Percentiles rank a stretch among this genome's conserved stretches.
These are phyloP conservation scores for Paraurostyla sp. DNA, from an alignment of 73 alveolate genomes.

Conservation along the genomic window DNA sequence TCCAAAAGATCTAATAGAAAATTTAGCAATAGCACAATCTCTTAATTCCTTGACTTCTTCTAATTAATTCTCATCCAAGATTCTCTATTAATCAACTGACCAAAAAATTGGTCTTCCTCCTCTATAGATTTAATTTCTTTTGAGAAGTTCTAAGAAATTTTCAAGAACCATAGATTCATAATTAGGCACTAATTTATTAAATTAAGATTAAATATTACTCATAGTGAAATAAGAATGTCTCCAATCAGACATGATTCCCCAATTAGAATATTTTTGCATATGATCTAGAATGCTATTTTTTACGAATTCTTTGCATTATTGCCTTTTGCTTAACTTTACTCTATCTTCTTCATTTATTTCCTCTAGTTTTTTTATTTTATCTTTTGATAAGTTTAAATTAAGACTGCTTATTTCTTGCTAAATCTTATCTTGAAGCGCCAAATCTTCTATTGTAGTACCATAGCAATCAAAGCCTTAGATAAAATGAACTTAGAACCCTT, in stretches of 20 bases:
- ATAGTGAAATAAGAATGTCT: slow-evolving; percentile 62
- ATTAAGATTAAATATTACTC: not conserved
- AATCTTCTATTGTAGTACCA: slow-evolving; percentile 65
- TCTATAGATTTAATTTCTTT: slow-evolving; percentile 38
- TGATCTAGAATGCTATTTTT: slow-evolving; percentile 40
- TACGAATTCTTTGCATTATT: slow-evolving; percentile 46
- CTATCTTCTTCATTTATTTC: not conserved
- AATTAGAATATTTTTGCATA: slow-evolving; percentile 31
- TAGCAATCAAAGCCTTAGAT: slow-evolving; percentile 70
- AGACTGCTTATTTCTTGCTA: not conserved
- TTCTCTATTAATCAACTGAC: slow-evolving; percentile 68
- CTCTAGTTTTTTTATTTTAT: not conserved
- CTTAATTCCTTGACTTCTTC: slow-evolving; percentile 39
- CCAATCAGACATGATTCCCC: slow-evolving; percentile 81
- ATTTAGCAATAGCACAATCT: slow-evolving; percentile 54
- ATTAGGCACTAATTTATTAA: slow-evolving; percentile 43
- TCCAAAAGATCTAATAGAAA: slow-evolving; percentile 41
- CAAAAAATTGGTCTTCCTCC: slow-evolving; percentile 62
- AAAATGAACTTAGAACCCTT: slow-evolving; percentile 75
- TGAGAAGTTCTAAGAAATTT: slow-evolving; percentile 33
- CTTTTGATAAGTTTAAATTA: not conserved
- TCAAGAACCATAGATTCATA: slow-evolving; percentile 65
- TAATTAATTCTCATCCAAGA: slow-evolving; percentile 61
- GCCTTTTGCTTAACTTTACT: not conserved
- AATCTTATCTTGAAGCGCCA: slow-evolving; percentile 16